phyloP scores from a whole-genome alignment of 1,284 basidiomycete genomes.

The Ustilago hordei region DNA sequence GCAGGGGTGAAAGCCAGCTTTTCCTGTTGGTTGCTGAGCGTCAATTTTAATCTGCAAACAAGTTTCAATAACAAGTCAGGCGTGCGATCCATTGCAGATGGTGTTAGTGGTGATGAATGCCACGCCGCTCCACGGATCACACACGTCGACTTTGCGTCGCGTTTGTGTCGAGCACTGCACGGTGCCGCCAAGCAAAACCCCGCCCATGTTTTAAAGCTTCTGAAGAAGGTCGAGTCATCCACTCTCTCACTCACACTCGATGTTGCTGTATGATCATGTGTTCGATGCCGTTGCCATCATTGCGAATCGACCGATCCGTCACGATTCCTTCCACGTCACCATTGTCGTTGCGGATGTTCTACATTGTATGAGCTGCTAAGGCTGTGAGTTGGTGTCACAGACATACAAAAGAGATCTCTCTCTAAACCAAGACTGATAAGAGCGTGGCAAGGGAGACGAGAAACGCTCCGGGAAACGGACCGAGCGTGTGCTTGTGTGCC shows the following conservation, averaged over 20 bases:
- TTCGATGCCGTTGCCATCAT: background rate
- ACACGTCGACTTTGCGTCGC: background rate
- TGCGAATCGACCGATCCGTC: background rate
- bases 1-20: background rate
- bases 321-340: background rate
- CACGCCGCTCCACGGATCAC: background rate
- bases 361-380: no score
- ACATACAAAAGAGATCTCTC: no score
- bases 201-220: background rate
- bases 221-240: constrained; percentile 22
- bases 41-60: background rate
- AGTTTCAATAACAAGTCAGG: background rate
- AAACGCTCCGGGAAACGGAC: background rate
- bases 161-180: background rate
- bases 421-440: no score
- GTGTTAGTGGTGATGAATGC: background rate
- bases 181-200: background rate
- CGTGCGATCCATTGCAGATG: background rate
- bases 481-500: background rate
- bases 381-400: no score
- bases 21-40: background rate
- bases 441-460: background rate
- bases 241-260: background rate
- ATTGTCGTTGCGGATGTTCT: no score
- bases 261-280: constrained; percentile 7